Evolutionary conservation across 139 green algal genomes (phyloP).

Genomic region (Picochlorum sp.): DNA sequence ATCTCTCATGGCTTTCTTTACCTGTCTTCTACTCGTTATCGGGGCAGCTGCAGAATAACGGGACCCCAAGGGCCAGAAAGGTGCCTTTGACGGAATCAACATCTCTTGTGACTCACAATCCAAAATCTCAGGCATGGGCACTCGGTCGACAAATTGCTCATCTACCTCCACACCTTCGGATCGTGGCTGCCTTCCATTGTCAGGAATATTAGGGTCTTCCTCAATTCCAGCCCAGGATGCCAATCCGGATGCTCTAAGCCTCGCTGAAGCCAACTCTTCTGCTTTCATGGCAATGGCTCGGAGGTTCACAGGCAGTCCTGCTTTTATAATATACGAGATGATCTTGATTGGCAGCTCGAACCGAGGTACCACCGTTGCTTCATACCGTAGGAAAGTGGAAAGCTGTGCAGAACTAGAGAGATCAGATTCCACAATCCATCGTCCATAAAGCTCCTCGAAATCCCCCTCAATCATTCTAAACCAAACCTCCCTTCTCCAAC

Average conservation of each 20-base stretch:
- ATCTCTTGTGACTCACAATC: conserved; percentile 3
- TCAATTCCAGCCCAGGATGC: conserved; percentile 19
- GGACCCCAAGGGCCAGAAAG: conserved; percentile 17
- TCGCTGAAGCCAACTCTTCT: conserved; percentile 14
- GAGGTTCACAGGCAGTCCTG: conserved; percentile 43
- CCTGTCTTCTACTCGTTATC: conserved; percentile 8
- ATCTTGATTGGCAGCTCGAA: conserved; percentile 24
- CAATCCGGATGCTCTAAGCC: conserved; percentile 1
- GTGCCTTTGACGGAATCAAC: conserved; percentile 19
- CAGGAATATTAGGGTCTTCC: conserved; percentile 13
- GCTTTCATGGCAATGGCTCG: conserved; percentile 22
- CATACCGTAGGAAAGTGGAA: conserved; percentile 33
- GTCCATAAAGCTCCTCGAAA: conserved; percentile 35
- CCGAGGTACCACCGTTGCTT: conserved; percentile 27
- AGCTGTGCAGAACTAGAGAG: conserved; percentile 5
- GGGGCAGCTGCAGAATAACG: conserved; percentile 5
- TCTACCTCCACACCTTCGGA: not conserved
- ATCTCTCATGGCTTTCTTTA: not conserved
- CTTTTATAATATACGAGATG: conserved; percentile 28
- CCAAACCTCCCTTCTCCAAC: conserved; percentile 20
- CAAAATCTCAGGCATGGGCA: not conserved
- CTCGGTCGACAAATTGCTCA: no score
- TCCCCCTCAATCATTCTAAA: conserved; percentile 34
- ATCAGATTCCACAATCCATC: conserved; percentile 37
- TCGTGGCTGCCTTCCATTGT: not conserved